phyloP scores from a whole-genome alignment of 2,329 filamentous ascomycete genomes.

The Pseudogymnoascus destructans region DNA sequence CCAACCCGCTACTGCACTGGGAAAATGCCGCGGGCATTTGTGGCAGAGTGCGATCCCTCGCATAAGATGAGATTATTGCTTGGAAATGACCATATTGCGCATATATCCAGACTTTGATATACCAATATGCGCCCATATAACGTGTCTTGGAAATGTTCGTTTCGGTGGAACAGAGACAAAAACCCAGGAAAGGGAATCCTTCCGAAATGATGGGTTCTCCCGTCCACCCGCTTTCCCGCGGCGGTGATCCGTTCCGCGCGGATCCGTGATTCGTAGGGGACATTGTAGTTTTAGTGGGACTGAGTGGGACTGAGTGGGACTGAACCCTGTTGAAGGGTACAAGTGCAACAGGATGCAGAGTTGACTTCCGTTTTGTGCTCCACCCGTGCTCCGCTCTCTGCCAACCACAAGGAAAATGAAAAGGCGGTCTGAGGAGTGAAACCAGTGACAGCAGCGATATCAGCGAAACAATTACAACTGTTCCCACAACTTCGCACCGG shows the following conservation, averaged over 20 bases:
- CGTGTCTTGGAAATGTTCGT: slow-evolving; percentile 5
- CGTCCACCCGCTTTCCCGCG: slow-evolving; percentile 7
- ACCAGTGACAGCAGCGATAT: neutral
- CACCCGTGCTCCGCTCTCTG: neutral
- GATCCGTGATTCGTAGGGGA: slow-evolving; percentile 8
- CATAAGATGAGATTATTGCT: neutral
- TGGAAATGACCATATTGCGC: slow-evolving; percentile 1
- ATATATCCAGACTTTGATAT: neutral
- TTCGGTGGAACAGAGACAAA: neutral
- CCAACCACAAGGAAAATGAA: slow-evolving; percentile 4
- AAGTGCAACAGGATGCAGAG: neutral
- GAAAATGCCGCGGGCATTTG: neutral
- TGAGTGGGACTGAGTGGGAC: neutral
- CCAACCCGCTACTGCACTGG: neutral
- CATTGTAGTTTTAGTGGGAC: slow-evolving; percentile 1
- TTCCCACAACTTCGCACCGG: slow-evolving; percentile 1
- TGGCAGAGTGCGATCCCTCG: neutral
- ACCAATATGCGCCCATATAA: neutral
- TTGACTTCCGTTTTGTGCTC: neutral
- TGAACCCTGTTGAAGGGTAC: slow-evolving; percentile 1
- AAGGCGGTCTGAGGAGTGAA: slow-evolving; percentile 1
- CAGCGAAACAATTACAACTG: neutral
- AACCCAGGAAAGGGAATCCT: neutral
- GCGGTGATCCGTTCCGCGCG: slow-evolving; percentile 5
- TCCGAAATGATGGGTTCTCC: slow-evolving; percentile 2